A percentile compares a stretch with the other conserved stretches of the same genome.
phyloP scores from a whole-genome alignment of 2,329 filamentous ascomycete genomes.

The Colletotrichum coccodes region DNA sequence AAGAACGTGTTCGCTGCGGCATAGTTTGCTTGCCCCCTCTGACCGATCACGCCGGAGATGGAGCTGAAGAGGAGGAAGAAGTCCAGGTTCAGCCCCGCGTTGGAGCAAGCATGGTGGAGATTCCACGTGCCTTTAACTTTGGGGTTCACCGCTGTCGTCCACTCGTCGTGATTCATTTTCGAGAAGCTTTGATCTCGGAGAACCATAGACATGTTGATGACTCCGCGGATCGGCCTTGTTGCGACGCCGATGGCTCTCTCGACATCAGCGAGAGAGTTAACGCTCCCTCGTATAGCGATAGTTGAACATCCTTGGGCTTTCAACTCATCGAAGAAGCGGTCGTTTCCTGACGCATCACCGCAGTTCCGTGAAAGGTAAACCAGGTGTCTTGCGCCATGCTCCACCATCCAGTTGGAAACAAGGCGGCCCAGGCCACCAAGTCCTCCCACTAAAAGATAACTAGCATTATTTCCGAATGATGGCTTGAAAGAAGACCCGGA shows the following conservation, averaged over 20 bases:
- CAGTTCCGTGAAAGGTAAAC: conserved; percentile 27
- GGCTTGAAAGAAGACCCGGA: not conserved
- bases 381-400: conserved; percentile 35
- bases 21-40: conserved; percentile 51
- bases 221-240: conserved; percentile 44
- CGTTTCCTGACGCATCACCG: not conserved
- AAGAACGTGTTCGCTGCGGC: conserved; percentile 52
- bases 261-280: conserved; percentile 37
- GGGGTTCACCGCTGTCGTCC: conserved; percentile 37
- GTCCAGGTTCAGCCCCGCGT: conserved; percentile 32
- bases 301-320: not conserved
- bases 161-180: conserved; percentile 47
- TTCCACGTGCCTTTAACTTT: conserved; percentile 49
- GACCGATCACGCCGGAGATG: conserved; percentile 42
- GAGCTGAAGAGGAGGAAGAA: conserved; percentile 46
- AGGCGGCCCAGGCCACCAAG: conserved; percentile 38
- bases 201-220: conserved; percentile 53
- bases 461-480: not conserved
- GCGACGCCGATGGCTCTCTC: conserved; percentile 35
- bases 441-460: conserved; percentile 39
- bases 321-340: conserved; percentile 1
- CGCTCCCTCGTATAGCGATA: not conserved
- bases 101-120: conserved; percentile 42
- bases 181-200: conserved; percentile 26
- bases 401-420: conserved; percentile 38